These are phyloP conservation scores for Brassica hybrid DNA, from an alignment of 441 rosid genomes.

Conservation along the genomic window DNA sequence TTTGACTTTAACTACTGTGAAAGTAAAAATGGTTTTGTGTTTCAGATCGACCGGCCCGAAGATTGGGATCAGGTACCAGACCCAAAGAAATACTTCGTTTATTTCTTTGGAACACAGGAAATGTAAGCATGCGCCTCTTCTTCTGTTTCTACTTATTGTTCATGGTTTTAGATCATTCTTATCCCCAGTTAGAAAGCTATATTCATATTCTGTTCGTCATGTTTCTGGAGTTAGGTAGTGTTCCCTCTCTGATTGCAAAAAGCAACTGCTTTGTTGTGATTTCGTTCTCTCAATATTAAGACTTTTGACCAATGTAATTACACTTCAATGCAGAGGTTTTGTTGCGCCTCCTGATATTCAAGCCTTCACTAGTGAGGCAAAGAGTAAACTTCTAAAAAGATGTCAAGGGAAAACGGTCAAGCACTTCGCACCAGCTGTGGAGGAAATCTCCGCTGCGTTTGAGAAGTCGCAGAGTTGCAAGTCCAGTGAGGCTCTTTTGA, in stretches of 20 bases:
- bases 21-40: slow-evolving; percentile 39
- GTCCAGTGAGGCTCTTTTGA: slow-evolving; percentile 50
- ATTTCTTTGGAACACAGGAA: slow-evolving; percentile 89
- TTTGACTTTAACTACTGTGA: slow-evolving; percentile 21
- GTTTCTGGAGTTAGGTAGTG: slow-evolving; percentile 14
- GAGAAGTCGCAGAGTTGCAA: slow-evolving; percentile 61
- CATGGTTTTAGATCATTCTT: not conserved
- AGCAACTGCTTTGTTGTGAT: not conserved
- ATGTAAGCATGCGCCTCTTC: slow-evolving; percentile 59
- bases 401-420: slow-evolving; percentile 72
- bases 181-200: not conserved
- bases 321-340: slow-evolving; percentile 69
- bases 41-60: slow-evolving; percentile 86
- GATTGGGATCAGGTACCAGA: slow-evolving; percentile 76
- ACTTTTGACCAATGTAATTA: slow-evolving; percentile 22
- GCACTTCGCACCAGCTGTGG: slow-evolving; percentile 75
- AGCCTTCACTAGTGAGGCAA: slow-evolving; percentile 74
- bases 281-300: slow-evolving; percentile 25
- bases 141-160: slow-evolving; percentile 26
- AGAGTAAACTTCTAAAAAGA: slow-evolving; percentile 65
- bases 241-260: not conserved
- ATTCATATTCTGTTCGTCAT: not conserved
- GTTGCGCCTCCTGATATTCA: slow-evolving; percentile 81
- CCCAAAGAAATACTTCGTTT: slow-evolving; percentile 83
- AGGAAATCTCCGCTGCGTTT: slow-evolving; percentile 81